Base-by-base conservation (phyloP, 225 moss, liverwort and hornwort genomes). In the Physcomitrium patens region DNA sequence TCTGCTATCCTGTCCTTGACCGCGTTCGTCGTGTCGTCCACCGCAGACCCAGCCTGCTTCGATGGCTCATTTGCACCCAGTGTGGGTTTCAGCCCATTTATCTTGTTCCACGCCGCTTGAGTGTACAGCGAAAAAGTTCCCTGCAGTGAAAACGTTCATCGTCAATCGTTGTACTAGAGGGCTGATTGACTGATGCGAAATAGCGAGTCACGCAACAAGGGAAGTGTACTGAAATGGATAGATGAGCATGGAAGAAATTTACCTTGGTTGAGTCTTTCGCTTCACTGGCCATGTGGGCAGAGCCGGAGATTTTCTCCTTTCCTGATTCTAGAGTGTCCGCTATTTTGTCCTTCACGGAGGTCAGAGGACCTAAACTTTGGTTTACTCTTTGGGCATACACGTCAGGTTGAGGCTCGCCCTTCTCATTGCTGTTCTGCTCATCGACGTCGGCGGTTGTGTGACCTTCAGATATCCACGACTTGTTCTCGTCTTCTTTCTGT, bases 41-140 rank as follows among this genome's bases (percentile, higher is more conserved):
- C 12, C 1, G 12, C 12, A 52, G 63, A 51, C 22, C 41, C 27
- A 4, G 48, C 3, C 48, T 52, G 43, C 31, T 41, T 73, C 10
- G 45, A 13, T 14, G 72, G 19, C 59, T 71, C 65, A 3, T 60
- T 37, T 14, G 71, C 37, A 60, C 46, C 66, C 9, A 76, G 6
- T 23, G 80, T 46, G 0, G 80, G 73, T 53, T 65, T 76, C 60
- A 80, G 44, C 10, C 52, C 77, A 17, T 63, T 67, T 31, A 77
- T 17, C 50, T 77, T 81, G 12, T 77, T 56, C 62, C 68, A 76
- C 17, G 76, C 61, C 13, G 71, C 76, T 52, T 71, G 66, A 0
- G 76, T 80, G 9, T 80, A 76, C 44, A 59, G 10, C 7, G 70
- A 76, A 17, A 76, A 14, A 52, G 18, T 46, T 6, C 47, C 71